Evolutionary conservation across 257 asterid species (phyloP).

Genomic region (Solanum tarapatanum): DNA sequence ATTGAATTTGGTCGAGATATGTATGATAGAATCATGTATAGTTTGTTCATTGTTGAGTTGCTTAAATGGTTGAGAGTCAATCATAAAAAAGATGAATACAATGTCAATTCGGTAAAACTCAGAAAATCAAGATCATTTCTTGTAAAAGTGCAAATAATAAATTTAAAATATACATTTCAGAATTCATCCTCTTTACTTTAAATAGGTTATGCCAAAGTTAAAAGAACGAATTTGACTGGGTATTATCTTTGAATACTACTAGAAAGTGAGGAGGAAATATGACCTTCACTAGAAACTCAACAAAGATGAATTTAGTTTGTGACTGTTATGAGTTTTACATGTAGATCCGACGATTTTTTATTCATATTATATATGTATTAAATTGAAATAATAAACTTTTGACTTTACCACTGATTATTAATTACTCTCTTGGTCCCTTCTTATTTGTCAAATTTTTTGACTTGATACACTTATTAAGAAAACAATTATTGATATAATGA

Average conservation of each 20-base stretch:
- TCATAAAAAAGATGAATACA: neutral
- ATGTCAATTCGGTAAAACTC: fast-evolving
- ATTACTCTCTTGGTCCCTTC: too few species aligned
- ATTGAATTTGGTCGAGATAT: neutral
- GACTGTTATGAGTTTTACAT: neutral
- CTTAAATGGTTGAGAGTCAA: neutral
- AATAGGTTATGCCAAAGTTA: neutral
- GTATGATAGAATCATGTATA: neutral
- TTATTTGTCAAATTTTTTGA: too few species aligned
- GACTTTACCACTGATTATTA: neutral
- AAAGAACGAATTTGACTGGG: neutral
- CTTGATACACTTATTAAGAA: too few species aligned
- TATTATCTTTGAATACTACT: neutral
- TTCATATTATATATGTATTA: neutral
- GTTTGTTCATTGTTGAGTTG: neutral
- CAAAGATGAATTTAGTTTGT: neutral
- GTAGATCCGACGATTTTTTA: neutral
- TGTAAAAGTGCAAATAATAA: neutral
- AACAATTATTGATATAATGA: too few species aligned
- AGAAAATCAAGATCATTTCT: too few species aligned
- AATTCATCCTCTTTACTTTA: neutral
- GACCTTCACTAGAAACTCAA: neutral
- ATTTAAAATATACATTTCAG: neutral
- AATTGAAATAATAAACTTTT: too few species aligned
- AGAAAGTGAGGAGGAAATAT: neutral